Evolutionary conservation across 331 rosid genomes (phyloP), one percentile per base, ranked within the genome.

Genomic region (Cydonia oblonga): DNA sequence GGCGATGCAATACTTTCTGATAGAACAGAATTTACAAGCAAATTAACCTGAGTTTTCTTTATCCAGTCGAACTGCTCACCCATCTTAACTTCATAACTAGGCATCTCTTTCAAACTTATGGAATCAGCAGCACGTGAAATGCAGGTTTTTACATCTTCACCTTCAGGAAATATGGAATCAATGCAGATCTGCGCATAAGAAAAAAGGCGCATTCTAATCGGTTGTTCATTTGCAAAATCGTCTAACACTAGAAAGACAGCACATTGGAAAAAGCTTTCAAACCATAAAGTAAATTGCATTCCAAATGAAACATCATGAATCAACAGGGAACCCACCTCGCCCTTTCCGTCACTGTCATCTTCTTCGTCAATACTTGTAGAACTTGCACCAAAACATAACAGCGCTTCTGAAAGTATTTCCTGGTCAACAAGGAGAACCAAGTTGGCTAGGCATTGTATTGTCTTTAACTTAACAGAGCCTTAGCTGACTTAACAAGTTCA

Each of bases 351-450:
- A 66, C 22, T n/a, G 38, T 60, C 66, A 33, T 85, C 87, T 20
- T 86, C 81, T 75, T 86, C 89, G 70, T 87, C 87, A 44, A 86
- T 74, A 62, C 82, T 82, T 32, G 88, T 86, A 33, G 90, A 93
- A 80, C 78, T 86, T 71, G 97, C 96, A 63, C 98, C 96, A 80
- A 93, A 93, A 84, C 92, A 84, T 81, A 90, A 81, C 57, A 93
- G 96, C 67, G 97, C 88, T n/a, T 91, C 98, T 73, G 92, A 78
- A 84, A 90, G 89, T 83, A 71, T 70, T 74, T 93, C 90, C 98
- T 93, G 73, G 66, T 26, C 76, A 81, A 22, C 79, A 75, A 75
- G 61, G 70, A 54, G 9, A 25, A 59, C 72, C 52, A 71, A 46
- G 42, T 18, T 5, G 72, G 40, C 74, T 56, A 35, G 63, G 25